Conservation (phyloP, 2,329 filamentous ascomycete genomes). For the Colletotrichum spaethianum region DNA sequence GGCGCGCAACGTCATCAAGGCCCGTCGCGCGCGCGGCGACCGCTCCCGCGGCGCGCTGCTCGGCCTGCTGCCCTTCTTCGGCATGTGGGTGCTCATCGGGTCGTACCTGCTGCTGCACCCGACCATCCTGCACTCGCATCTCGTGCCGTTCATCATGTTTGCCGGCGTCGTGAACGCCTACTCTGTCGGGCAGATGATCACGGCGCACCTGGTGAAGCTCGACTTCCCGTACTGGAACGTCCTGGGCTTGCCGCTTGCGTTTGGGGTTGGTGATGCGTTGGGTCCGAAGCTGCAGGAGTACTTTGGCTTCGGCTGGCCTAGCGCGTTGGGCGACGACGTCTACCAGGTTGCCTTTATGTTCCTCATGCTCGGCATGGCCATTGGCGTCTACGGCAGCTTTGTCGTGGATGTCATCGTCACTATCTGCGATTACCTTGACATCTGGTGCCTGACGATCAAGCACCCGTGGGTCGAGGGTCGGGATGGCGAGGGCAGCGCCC, state of each 20-base stretch:
- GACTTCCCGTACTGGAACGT: conserved; percentile 94
- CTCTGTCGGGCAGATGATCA: conserved; percentile 95
- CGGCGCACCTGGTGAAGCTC: conserved; percentile 89
- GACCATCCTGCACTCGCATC: conserved; percentile 82
- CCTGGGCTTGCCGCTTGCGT: conserved; percentile 81
- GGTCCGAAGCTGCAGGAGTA: conserved; percentile 76
- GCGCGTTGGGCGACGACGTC: conserved; percentile 79
- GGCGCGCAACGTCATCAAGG: conserved; percentile 86
- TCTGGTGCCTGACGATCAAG: conserved; percentile 99
- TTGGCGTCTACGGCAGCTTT: conserved; percentile 97
- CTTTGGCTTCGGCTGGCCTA: conserved; percentile 80
- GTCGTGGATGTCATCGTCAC: conserved; percentile 97
- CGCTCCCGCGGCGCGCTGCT: conserved; percentile 81
- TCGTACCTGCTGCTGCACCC: conserved; percentile 90
- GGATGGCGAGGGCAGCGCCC: conserved; percentile 47
- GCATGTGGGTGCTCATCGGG: conserved; percentile 82
- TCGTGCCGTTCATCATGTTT: conserved; percentile 92
- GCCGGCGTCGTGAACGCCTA: conserved; percentile 94
- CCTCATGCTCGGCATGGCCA: conserved; percentile 83
- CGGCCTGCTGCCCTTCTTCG: conserved; percentile 86
- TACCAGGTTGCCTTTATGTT: conserved; percentile 96
- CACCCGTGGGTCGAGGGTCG: conserved; percentile 72
- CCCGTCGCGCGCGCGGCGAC: conserved; percentile 81
- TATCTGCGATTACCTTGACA: conserved; percentile 98
- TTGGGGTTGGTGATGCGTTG: conserved; percentile 84